Evolutionary conservation across 164 flowering plant genomes (phyloP), one percentile per base, ranked within the genome.

Genomic region (Piper longum): DNA sequence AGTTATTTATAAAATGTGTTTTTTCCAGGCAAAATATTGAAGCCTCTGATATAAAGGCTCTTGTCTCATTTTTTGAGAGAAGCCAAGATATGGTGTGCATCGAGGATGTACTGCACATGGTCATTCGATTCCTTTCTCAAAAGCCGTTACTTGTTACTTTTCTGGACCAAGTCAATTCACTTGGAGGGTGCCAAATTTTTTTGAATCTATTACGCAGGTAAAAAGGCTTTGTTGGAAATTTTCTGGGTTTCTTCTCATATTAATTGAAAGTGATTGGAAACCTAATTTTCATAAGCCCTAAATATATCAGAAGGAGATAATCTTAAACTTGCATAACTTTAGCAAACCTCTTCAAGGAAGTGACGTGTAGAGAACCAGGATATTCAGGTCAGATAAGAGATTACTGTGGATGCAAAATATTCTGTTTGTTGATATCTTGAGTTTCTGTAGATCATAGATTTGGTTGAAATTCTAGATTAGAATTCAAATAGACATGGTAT

Each of bases 61-160:
- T 95, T 13, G 66, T 87, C 44, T 85, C 96, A n/a, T 91, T 89
- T 69, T 89, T 86, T 66, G 98, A 91, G 74, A 80, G 78, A 68
- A 87, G 90, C 72, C 83, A 81, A 70, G 98, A 95, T 78, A 83
- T 83, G 90, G 75, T 84, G 44, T 95, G 99, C 78, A 77, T 89
- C 71, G 98, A 95, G 75, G 99, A 91, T 80, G 85, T 86, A 65
- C 61, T 95, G 57, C 96, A 95, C 71, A 87, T 95, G 99, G 83
- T 89, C 69, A 85, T 89, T 61, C 93, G 99, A 51, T 83, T 89
- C 61, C 70, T 91, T 71, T 87, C 95, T 66, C 91, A 87, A 63
- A 89, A 85, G 75, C 72, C 79, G 61, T 62, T 91, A 62, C 86
- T 89, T 64, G 80, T 82, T 58, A 72, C 95, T 60, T 91, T 95